These are phyloP conservation scores for Leccinum fallax DNA, from an alignment of 1,284 basidiomycete genomes.

Conservation along the genomic window DNA sequence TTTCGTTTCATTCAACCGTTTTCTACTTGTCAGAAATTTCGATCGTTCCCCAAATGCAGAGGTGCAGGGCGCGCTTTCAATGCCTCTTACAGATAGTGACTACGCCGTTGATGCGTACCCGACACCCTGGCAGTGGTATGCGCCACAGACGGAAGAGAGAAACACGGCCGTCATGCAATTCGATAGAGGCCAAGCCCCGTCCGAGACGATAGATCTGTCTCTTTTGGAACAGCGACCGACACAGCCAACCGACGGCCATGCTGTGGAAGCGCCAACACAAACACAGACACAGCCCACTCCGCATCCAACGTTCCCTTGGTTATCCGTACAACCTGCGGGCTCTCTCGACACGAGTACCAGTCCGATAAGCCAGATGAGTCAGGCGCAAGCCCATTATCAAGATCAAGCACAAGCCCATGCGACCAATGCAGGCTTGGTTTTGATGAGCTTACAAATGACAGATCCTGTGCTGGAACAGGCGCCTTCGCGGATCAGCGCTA, in stretches of 20 bases:
- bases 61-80: neutral
- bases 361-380: neutral
- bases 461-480: constrained; percentile 3
- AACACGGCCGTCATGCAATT: neutral
- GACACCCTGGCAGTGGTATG: neutral
- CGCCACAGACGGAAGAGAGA: constrained; percentile 5
- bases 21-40: constrained; percentile 6
- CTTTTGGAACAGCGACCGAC: neutral
- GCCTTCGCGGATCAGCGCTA: constrained; percentile 2
- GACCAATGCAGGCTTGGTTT: neutral
- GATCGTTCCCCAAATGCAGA: neutral
- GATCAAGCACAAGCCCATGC: neutral
- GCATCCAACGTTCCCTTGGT: neutral
- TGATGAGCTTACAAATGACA: neutral
- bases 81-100: neutral
- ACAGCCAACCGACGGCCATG: constrained; percentile 13
- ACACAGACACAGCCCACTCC: constrained; percentile 11
- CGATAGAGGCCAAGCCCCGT: constrained; percentile 17
- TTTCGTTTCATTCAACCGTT: neutral
- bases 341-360: neutral
- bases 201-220: constrained; percentile 6
- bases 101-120: neutral
- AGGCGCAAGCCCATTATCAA: neutral
- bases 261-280: constrained; percentile 19
- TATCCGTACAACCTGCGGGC: neutral